Conservation (phyloP, 148 eudicot species). For the Suaeda aralocaspica region DNA sequence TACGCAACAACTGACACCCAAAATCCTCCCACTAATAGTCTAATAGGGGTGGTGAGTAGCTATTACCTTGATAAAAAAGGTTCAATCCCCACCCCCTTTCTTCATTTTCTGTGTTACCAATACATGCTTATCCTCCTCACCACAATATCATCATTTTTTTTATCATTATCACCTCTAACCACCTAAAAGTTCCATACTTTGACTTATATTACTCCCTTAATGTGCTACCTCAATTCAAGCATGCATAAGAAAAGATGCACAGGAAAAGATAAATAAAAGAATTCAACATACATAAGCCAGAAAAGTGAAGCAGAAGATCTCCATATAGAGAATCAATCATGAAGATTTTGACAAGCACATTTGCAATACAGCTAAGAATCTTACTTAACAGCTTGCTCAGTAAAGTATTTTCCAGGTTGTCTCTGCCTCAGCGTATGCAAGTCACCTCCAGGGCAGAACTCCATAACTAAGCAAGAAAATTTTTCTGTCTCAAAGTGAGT, state of each 20-base stretch:
- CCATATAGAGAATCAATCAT: background rate
- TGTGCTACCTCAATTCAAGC: too few species aligned
- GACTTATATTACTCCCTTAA: too few species aligned
- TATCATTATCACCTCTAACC: too few species aligned
- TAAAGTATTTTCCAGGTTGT: slow-evolving; percentile 77
- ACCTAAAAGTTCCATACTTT: too few species aligned
- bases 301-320: background rate
- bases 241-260: background rate
- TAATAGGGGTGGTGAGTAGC: too few species aligned
- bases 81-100: too few species aligned
- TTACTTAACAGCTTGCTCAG: slow-evolving; percentile 94
- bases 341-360: slow-evolving; percentile 1
- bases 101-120: too few species aligned
- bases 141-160: too few species aligned
- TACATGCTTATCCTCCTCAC: too few species aligned
- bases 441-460: slow-evolving; percentile 94
- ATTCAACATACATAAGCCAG: background rate
- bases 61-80: too few species aligned
- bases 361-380: slow-evolving; percentile 24
- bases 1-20: background rate
- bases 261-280: background rate
- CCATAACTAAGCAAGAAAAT: slow-evolving; percentile 92
- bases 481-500: slow-evolving; percentile 87
- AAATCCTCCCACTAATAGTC: background rate
- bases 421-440: slow-evolving; percentile 86